These are phyloP conservation scores for Cytospora schulzeri DNA, from an alignment of 2,329 filamentous ascomycete genomes.

Conservation along the genomic window DNA sequence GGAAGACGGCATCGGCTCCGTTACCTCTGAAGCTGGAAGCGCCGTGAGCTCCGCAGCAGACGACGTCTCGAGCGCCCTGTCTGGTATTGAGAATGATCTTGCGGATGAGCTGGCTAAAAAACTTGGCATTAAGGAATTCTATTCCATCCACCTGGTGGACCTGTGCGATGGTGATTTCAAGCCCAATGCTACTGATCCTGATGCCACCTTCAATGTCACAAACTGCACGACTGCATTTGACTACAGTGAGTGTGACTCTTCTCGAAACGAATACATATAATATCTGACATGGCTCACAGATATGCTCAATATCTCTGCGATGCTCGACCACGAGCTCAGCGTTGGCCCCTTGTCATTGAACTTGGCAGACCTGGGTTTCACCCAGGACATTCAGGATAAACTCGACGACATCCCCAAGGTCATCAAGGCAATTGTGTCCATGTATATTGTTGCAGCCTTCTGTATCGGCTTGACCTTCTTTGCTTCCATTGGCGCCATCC, in stretches of 20 bases:
- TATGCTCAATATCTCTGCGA: slow-evolving; percentile 29
- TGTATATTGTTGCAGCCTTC: slow-evolving; percentile 29
- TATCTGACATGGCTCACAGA: slow-evolving; percentile 12
- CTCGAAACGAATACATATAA: background rate
- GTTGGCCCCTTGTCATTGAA: slow-evolving; percentile 30
- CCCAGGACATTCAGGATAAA: slow-evolving; percentile 22
- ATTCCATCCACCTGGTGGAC: slow-evolving; percentile 37
- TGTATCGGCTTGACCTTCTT: slow-evolving; percentile 29
- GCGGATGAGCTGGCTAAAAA: slow-evolving; percentile 33
- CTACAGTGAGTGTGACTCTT: slow-evolving; percentile 5
- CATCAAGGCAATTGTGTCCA: slow-evolving; percentile 29
- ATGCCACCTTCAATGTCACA: slow-evolving; percentile 32
- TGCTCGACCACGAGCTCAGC: slow-evolving; percentile 29
- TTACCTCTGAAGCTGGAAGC: background rate
- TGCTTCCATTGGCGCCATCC: slow-evolving; percentile 24
- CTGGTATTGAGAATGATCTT: slow-evolving; percentile 29
- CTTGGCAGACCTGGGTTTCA: slow-evolving; percentile 29
- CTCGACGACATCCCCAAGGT: slow-evolving; percentile 29
- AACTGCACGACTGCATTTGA: slow-evolving; percentile 33
- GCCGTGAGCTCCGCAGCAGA: slow-evolving; percentile 25
- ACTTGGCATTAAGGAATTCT: slow-evolving; percentile 39
- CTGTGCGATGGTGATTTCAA: slow-evolving; percentile 37
- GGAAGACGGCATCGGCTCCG: slow-evolving; percentile 21
- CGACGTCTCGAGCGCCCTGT: slow-evolving; percentile 29
- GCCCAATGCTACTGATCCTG: slow-evolving; percentile 31